Evolutionary conservation across 176 grass and related monocot genomes (phyloP).

Genomic region (Oryza brachyantha): DNA sequence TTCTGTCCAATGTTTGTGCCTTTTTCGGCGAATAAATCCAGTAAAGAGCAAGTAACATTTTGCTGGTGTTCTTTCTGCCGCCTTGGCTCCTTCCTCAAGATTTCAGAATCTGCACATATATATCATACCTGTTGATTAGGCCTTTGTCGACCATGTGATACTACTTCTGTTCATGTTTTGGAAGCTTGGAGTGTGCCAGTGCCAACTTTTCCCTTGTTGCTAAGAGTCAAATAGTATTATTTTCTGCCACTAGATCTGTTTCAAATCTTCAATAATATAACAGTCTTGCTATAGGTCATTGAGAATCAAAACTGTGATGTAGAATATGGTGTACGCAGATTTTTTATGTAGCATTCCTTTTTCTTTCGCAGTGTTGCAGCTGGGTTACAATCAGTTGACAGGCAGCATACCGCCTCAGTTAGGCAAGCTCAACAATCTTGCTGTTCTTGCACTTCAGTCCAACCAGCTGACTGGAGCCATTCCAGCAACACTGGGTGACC

Average conservation of each 20-base stretch:
- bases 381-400: slow-evolving; percentile 81
- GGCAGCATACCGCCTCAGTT: slow-evolving; percentile 72
- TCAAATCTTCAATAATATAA: not conserved
- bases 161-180: slow-evolving; percentile 5
- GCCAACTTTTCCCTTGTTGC: not conserved
- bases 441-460: slow-evolving; percentile 75
- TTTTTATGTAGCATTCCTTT: not conserved
- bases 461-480: slow-evolving; percentile 88
- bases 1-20: not conserved
- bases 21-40: not conserved
- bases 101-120: not conserved
- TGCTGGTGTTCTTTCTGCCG: not conserved
- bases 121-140: not conserved
- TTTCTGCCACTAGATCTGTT: not conserved
- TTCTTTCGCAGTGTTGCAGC: slow-evolving; percentile 71
- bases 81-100: not conserved
- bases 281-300: not conserved
- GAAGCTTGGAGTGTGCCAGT: not conserved
- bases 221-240: not conserved
- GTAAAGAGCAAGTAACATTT: not conserved
- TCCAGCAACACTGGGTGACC: slow-evolving; percentile 70
- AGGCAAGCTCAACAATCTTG: slow-evolving; percentile 68
- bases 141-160: not conserved
- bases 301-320: not conserved
- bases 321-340: not conserved